These are phyloP conservation scores for Penicillium verrucosum DNA, from an alignment of 2,329 filamentous ascomycete species.

Conservation along the genomic window DNA sequence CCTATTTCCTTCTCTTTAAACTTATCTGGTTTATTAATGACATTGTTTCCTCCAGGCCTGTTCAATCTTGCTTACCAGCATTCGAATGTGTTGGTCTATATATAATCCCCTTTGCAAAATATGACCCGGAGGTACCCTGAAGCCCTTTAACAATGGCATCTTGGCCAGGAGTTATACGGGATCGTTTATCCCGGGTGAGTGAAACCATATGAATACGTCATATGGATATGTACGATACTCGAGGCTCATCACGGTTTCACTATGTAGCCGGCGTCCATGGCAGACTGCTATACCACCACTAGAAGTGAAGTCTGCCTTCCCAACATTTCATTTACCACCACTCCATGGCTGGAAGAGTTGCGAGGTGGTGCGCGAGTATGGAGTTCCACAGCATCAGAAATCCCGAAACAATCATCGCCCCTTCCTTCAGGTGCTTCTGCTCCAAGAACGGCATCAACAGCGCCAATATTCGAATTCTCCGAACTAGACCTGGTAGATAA, in stretches of 20 bases:
- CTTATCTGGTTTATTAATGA: neutral
- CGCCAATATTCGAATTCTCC: neutral
- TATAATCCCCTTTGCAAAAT: neutral
- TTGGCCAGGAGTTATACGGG: conserved; percentile 5
- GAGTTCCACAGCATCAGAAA: neutral
- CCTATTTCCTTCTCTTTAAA: neutral
- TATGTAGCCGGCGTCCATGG: neutral
- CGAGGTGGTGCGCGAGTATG: neutral
- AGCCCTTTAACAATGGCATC: neutral
- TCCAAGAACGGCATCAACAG: neutral
- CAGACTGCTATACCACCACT: neutral
- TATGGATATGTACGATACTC: neutral
- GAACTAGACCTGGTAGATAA: neutral
- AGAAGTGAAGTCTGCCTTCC: neutral
- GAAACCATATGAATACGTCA: neutral
- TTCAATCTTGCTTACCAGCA: neutral
- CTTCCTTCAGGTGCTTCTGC: neutral
- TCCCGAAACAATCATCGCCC: neutral
- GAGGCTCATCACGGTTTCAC: neutral
- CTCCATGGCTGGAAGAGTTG: neutral
- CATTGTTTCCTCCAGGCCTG: too few species aligned
- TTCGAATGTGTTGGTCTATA: neutral
- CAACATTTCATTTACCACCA: neutral
- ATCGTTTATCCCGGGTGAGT: conserved; percentile 2
- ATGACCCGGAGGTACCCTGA: neutral